These are phyloP conservation scores for Rhodotorula diobovata DNA, from an alignment of 768 basidiomycete genomes.

Conservation along the genomic window DNA sequence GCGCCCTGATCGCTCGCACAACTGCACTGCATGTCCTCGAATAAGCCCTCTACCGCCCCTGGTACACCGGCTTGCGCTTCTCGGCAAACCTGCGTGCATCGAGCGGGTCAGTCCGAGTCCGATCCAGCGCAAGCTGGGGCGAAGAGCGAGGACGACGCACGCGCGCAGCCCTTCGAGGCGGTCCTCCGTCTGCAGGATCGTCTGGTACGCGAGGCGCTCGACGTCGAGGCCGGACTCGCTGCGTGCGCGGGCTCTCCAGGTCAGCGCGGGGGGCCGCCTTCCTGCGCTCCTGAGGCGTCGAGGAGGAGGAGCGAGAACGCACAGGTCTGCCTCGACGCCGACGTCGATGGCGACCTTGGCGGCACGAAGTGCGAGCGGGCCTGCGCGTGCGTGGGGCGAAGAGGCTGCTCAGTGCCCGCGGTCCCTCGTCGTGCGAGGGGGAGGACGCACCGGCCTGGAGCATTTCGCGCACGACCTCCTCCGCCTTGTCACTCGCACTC, in stretches of 20 bases:
- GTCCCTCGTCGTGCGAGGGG: too few species aligned
- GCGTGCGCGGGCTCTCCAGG: background rate
- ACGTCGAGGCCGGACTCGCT: slow-evolving; percentile 71
- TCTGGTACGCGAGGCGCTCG: slow-evolving; percentile 78
- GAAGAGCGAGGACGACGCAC: slow-evolving; percentile 44
- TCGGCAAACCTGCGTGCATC: slow-evolving; percentile 26
- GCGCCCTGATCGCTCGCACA: too few species aligned
- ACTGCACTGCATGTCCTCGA: too few species aligned
- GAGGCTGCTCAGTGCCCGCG: too few species aligned
- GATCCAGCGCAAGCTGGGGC: background rate
- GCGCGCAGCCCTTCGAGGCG: slow-evolving; percentile 77
- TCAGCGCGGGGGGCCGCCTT: too few species aligned
- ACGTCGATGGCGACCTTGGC: slow-evolving; percentile 36
- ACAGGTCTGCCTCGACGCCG: slow-evolving; percentile 26
- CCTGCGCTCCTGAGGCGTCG: too few species aligned
- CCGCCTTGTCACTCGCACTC: slow-evolving; percentile 26
- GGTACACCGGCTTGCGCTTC: slow-evolving; percentile 38
- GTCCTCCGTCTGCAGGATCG: slow-evolving; percentile 68
- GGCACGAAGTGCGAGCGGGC: slow-evolving; percentile 34
- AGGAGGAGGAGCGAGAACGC: background rate
- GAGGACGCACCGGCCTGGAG: slow-evolving; percentile 17
- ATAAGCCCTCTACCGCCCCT: background rate
- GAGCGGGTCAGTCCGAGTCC: background rate
- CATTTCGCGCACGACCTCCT: slow-evolving; percentile 15
- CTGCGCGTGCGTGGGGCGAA: background rate